Evolutionary conservation across 805 yeast genomes (phyloP).

Genomic region (Wickerhamiella dianesei): DNA sequence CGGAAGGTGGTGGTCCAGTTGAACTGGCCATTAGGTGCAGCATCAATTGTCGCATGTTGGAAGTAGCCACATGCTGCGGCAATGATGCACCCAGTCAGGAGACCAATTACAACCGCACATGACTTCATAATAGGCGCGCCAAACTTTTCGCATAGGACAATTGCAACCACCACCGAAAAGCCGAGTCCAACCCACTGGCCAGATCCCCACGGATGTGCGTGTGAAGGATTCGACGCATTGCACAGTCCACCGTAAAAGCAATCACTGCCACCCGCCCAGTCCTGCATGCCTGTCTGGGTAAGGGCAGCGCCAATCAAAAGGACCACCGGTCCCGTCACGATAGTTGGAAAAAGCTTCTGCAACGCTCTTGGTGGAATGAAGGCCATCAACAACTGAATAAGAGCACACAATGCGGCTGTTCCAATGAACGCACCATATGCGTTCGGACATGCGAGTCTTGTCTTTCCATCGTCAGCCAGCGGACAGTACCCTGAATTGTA

Average conservation of each 20-base stretch:
- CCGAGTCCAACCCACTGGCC: constrained; percentile 82
- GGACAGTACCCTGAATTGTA: constrained; percentile 60
- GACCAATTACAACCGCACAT: constrained; percentile 79
- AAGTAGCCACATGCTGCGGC: constrained; percentile 87
- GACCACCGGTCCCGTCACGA: constrained; percentile 90
- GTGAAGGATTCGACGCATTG: constrained; percentile 40
- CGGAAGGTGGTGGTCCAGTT: constrained; percentile 80
- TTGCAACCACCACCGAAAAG: constrained; percentile 61
- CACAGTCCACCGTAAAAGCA: constrained; percentile 23
- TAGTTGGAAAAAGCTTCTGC: constrained; percentile 69
- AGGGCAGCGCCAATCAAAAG: constrained; percentile 64
- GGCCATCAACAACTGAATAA: constrained; percentile 57
- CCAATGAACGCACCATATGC: constrained; percentile 84
- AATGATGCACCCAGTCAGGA: constrained; percentile 78
- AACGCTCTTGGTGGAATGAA: constrained; percentile 63
- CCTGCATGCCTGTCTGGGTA: constrained; percentile 58
- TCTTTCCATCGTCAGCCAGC: constrained; percentile 43
- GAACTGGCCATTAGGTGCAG: constrained; percentile 73
- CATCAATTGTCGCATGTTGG: constrained; percentile 38
- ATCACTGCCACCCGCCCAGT: constrained; percentile 81
- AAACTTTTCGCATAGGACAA: constrained; percentile 66
- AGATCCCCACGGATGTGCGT: constrained; percentile 63
- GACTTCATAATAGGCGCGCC: constrained; percentile 93
- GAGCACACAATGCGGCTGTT: constrained; percentile 64
- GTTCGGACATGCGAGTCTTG: constrained; percentile 62